Percentiles rank a stretch among this genome's conserved stretches.
Conservation (phyloP, 2,329 filamentous ascomycete species). For the Penicillium sp. region DNA sequence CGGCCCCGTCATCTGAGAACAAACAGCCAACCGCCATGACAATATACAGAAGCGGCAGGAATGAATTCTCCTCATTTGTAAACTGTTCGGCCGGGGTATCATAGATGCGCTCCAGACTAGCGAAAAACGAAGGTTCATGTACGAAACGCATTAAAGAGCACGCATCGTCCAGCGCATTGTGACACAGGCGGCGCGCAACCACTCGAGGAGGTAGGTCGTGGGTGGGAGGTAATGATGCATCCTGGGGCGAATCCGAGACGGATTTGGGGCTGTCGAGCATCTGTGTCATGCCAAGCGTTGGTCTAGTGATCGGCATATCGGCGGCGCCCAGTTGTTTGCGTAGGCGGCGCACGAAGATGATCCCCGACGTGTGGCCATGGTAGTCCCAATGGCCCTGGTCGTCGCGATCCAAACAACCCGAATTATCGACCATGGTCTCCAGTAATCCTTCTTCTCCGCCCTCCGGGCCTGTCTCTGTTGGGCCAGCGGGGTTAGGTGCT, state of each 20-base stretch:
- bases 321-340: conserved; percentile 76
- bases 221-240: conserved; percentile 52
- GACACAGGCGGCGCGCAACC: conserved; percentile 57
- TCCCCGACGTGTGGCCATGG: conserved; percentile 86
- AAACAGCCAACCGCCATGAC: conserved; percentile 71
- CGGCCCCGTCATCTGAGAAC: conserved; percentile 61
- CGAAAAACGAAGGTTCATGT: conserved; percentile 78
- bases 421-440: conserved; percentile 91
- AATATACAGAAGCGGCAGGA: conserved; percentile 68
- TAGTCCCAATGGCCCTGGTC: conserved; percentile 94
- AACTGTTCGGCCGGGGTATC: conserved; percentile 63
- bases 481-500: conserved; percentile 21
- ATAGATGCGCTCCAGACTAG: conserved; percentile 74
- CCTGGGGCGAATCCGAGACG: conserved; percentile 62
- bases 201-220: conserved; percentile 68
- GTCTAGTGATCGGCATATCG: conserved; percentile 53
- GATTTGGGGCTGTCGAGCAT: conserved; percentile 70
- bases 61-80: conserved; percentile 63
- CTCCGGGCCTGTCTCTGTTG: conserved; percentile 30
- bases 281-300: conserved; percentile 49
- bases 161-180: conserved; percentile 61
- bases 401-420: conserved; percentile 86
- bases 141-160: conserved; percentile 68
- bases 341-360: conserved; percentile 83
- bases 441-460: conserved; percentile 68